Evolutionary conservation across 2,329 filamentous ascomycete genomes (phyloP).

Genomic region (Xylaria sp.): DNA sequence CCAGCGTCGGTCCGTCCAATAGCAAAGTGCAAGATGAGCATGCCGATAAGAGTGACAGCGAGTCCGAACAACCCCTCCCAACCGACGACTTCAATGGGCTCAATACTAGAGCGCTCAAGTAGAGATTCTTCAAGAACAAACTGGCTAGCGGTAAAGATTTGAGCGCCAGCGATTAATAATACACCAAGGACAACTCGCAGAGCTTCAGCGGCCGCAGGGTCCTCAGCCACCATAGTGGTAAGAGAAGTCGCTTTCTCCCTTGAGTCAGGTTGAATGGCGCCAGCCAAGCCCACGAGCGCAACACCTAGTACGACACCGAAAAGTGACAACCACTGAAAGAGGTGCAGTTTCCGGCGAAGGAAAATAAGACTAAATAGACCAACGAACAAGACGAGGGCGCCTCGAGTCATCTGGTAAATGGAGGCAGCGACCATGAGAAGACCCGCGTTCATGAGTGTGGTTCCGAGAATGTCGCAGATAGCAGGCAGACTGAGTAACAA

Average conservation of each 20-base stretch:
- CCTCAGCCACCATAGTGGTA: constrained; percentile 47
- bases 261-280: constrained; percentile 79
- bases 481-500: constrained; percentile 84
- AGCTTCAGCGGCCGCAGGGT: constrained; percentile 59
- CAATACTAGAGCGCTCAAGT: constrained; percentile 71
- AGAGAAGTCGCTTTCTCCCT: constrained; percentile 57
- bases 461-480: constrained; percentile 93
- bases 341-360: constrained; percentile 77
- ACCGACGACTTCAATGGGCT: constrained; percentile 90
- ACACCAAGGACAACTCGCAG: constrained; percentile 83
- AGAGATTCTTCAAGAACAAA: constrained; percentile 97
- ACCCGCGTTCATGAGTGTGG: constrained; percentile 96
- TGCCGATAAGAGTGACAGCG: constrained; percentile 77
- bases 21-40: constrained; percentile 81
- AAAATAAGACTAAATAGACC: constrained; percentile 95
- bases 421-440: constrained; percentile 93
- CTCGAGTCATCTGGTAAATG: constrained; percentile 98
- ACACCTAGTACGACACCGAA: constrained; percentile 90
- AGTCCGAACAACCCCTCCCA: constrained; percentile 98
- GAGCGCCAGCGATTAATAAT: constrained; percentile 88
- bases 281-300: constrained; percentile 87
- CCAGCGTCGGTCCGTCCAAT: constrained; percentile 81
- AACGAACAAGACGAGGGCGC: constrained; percentile 93
- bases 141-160: constrained; percentile 96
- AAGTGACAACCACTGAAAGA: constrained; percentile 94